Percentiles rank a stretch among this genome's conserved stretches.
phyloP scores from a whole-genome alignment of 176 grass and related monocot species.

The Oryza glumipatula region DNA sequence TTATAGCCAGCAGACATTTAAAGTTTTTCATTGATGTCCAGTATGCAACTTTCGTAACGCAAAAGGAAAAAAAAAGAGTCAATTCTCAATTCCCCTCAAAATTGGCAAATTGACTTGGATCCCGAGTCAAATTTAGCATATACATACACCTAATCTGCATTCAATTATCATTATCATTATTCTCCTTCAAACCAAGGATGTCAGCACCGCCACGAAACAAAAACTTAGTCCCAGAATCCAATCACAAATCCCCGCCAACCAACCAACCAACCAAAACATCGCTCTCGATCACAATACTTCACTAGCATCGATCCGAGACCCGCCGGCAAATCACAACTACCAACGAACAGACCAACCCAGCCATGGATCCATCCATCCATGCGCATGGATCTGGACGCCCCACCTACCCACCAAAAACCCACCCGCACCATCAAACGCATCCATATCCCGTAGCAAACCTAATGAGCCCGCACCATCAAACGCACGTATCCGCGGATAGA shows the following conservation, averaged over 20 bases:
- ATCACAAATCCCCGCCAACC: background rate
- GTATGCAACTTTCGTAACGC: background rate
- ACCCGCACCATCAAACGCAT: background rate
- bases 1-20: background rate
- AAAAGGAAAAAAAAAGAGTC: background rate
- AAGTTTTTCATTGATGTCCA: background rate
- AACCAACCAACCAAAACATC: too few relatives aligned
- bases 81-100: background rate
- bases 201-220: background rate
- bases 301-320: background rate
- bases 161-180: background rate
- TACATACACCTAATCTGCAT: background rate
- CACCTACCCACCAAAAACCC: background rate
- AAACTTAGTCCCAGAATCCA: background rate
- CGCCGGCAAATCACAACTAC: background rate
- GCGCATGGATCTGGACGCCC: conserved; percentile 32
- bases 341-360: background rate
- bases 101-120: background rate
- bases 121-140: background rate
- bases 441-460: too few relatives aligned
- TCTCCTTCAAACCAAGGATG: background rate
- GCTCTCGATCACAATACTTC: too few relatives aligned
- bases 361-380: too few relatives aligned
- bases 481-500: too few relatives aligned
- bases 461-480: too few relatives aligned